Percentiles rank a stretch among this genome's conserved stretches.
phyloP scores from a whole-genome alignment of 768 basidiomycete species.

The Amanita exitialis region DNA sequence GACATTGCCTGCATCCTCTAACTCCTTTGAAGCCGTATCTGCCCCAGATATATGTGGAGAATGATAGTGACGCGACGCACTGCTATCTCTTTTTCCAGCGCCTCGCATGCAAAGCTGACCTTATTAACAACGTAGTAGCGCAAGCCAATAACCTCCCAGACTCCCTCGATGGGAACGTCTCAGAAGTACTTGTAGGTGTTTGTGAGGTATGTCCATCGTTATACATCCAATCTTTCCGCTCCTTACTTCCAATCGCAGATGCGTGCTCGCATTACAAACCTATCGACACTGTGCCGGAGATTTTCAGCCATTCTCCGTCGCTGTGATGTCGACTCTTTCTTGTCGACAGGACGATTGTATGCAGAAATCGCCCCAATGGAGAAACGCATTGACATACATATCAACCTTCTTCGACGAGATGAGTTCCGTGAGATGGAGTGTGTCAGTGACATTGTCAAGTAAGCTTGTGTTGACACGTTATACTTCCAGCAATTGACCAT shows the following conservation, averaged over 20 bases:
- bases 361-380: slow-evolving; percentile 84
- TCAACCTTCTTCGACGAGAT: slow-evolving; percentile 74
- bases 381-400: slow-evolving; percentile 85
- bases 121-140: slow-evolving; percentile 76
- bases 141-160: slow-evolving; percentile 80
- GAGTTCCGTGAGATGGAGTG: slow-evolving; percentile 94
- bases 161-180: slow-evolving; percentile 70
- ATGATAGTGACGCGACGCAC: slow-evolving; percentile 80
- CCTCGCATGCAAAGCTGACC: slow-evolving; percentile 75
- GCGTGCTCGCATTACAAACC: slow-evolving; percentile 70
- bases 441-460: slow-evolving; percentile 85
- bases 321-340: slow-evolving; percentile 78
- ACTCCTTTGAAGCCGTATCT: slow-evolving; percentile 65
- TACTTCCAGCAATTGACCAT: neutral
- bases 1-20: neutral
- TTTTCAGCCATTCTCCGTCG: slow-evolving; percentile 78
- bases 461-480: slow-evolving; percentile 16
- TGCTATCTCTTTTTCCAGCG: slow-evolving; percentile 93
- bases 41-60: slow-evolving; percentile 82
- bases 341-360: slow-evolving; percentile 75
- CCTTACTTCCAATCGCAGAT: slow-evolving; percentile 37
- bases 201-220: slow-evolving; percentile 62
- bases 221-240: neutral
- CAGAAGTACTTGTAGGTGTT: slow-evolving; percentile 84
- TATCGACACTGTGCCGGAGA: slow-evolving; percentile 80